Evolutionary conservation across 176 grass and related monocot species (phyloP).

Genomic region (Carex myosuroides): DNA sequence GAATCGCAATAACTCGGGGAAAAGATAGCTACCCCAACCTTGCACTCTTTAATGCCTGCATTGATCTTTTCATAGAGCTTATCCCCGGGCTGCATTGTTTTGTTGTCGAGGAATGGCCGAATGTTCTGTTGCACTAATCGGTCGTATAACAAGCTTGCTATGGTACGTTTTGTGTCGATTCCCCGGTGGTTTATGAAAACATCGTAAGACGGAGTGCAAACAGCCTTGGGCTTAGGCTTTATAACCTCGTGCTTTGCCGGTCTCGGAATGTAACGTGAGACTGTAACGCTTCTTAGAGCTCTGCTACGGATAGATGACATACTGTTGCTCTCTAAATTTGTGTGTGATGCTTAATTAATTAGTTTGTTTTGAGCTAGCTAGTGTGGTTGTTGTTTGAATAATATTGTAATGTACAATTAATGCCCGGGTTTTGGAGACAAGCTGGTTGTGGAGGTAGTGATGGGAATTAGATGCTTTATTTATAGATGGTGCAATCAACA

Average conservation of each 20-base stretch:
- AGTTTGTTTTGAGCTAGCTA: neutral
- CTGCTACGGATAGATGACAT: neutral
- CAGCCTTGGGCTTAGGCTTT: neutral
- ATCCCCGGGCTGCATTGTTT: conserved; percentile 66
- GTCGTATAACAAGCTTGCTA: conserved; percentile 52
- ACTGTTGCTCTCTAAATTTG: neutral
- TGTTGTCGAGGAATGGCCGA: conserved; percentile 47
- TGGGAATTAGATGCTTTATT: neutral
- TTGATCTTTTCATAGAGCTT: conserved; percentile 38
- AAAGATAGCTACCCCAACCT: conserved; percentile 58
- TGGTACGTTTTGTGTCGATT: conserved; percentile 59
- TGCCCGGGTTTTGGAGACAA: conserved; percentile 23
- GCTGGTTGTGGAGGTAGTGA: neutral
- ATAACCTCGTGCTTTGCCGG: neutral
- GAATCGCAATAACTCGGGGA: conserved; percentile 58
- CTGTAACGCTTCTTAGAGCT: neutral
- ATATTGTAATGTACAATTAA: neutral
- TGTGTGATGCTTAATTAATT: neutral
- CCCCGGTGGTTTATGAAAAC: conserved; percentile 92
- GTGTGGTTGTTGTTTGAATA: neutral
- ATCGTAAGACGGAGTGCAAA: conserved; percentile 21
- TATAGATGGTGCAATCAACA: neutral
- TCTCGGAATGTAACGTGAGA: neutral
- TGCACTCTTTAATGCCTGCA: conserved; percentile 32
- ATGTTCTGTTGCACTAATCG: conserved; percentile 17